phyloP scores from a whole-genome alignment of 2,329 filamentous ascomycete genomes.

The Trichoderma atrobrunneum region DNA sequence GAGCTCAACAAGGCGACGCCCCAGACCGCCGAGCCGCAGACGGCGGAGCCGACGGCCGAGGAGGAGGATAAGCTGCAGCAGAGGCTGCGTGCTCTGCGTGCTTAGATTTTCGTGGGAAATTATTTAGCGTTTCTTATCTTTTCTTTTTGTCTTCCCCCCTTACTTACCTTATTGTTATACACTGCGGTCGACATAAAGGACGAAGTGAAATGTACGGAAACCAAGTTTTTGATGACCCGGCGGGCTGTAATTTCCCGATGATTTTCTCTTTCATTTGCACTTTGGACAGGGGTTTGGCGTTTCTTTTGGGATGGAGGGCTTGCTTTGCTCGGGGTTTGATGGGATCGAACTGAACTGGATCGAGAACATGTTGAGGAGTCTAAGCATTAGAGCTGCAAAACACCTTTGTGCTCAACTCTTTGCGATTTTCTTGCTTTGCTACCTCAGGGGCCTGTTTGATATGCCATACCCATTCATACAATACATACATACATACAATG shows the following conservation, averaged over 20 bases:
- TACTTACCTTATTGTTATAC: background rate
- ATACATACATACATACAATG: background rate
- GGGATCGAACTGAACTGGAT: background rate
- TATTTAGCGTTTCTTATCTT: background rate
- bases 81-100: constrained; percentile 54
- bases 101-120: constrained; percentile 31
- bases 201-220: background rate
- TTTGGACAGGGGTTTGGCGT: constrained; percentile 1
- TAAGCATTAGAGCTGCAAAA: background rate
- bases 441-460: background rate
- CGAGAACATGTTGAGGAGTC: background rate
- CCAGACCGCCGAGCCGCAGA: constrained; percentile 56
- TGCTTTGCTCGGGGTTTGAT: constrained; percentile 12
- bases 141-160: background rate
- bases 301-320: background rate
- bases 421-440: background rate
- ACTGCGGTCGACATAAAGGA: background rate
- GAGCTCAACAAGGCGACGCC: constrained; percentile 63
- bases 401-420: background rate
- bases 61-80: constrained; percentile 73
- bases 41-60: constrained; percentile 68
- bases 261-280: no score
- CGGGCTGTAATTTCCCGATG: background rate
- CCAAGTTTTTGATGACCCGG: background rate
- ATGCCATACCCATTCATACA: background rate